Conservation (phyloP, 108 stramenopile genomes). For the Bacterosira constricta region DNA sequence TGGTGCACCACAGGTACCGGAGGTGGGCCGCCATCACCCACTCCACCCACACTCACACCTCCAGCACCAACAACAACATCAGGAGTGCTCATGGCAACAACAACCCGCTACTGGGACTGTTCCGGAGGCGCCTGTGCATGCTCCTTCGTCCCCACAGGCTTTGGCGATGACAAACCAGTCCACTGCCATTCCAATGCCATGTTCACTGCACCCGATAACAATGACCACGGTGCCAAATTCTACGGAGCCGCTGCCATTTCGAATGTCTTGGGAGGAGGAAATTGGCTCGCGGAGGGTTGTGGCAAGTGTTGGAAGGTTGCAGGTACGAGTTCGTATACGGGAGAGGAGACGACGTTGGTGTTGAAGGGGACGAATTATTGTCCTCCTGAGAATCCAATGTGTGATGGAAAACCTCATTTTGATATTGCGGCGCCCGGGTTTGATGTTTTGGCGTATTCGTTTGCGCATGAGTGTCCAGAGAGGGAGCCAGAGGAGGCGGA, state of each 20-base stretch:
- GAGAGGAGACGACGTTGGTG: constrained; percentile 32
- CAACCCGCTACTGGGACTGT: constrained; percentile 50
- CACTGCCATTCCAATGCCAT: constrained; percentile 52
- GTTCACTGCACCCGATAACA: constrained; percentile 48
- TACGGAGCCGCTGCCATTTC: constrained; percentile 56
- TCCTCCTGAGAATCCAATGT: constrained; percentile 37
- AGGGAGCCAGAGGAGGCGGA: constrained; percentile 23
- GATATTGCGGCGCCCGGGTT: constrained; percentile 60
- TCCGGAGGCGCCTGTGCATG: constrained; percentile 42
- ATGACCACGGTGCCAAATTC: constrained; percentile 44
- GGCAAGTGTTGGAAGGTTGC: constrained; percentile 57
- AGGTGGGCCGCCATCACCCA: not conserved
- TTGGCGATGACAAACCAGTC: not conserved
- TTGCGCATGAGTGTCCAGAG: constrained; percentile 10
- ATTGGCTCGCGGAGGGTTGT: constrained; percentile 49
- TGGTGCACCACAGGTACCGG: constrained; percentile 2
- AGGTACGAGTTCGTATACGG: constrained; percentile 20
- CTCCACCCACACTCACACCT: not conserved
- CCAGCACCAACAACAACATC: constrained; percentile 13
- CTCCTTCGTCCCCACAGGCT: constrained; percentile 23
- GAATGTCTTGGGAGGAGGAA: constrained; percentile 36
- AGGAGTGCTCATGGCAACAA: constrained; percentile 26
- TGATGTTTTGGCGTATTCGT: constrained; percentile 32
- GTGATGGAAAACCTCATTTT: constrained; percentile 43
- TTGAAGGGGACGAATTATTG: constrained; percentile 52